Evolutionary conservation across 345 rosid genomes (phyloP).

Genomic region (Citrus medica): DNA sequence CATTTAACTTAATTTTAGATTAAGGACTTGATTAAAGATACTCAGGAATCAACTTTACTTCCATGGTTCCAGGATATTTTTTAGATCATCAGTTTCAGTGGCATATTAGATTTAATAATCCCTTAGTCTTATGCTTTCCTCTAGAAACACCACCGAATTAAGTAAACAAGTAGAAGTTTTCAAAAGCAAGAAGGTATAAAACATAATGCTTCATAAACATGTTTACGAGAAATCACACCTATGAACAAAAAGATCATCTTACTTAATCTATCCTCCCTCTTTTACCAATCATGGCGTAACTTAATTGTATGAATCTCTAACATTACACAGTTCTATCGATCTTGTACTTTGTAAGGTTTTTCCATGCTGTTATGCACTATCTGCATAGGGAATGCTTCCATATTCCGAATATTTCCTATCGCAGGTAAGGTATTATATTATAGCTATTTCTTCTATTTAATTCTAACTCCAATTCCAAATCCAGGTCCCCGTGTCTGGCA

Average conservation of each 20-base stretch:
- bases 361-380: neutral
- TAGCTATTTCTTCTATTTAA: slow-evolving; percentile 43
- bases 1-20: neutral
- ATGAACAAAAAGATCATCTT: neutral
- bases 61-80: neutral
- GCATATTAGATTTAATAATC: slow-evolving; percentile 10
- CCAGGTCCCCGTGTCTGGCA: slow-evolving; percentile 29
- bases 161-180: neutral
- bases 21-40: neutral
- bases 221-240: neutral
- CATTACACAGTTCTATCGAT: neutral
- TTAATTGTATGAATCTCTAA: neutral
- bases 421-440: neutral
- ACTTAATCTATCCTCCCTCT: neutral
- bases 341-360: neutral
- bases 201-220: neutral
- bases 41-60: slow-evolving; percentile 9
- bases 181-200: neutral
- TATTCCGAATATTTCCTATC: neutral
- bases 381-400: neutral
- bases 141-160: neutral
- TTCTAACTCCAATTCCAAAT: neutral
- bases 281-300: neutral
- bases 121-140: slow-evolving; percentile 4
- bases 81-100: neutral